Conservation (phyloP, 495 filamentous ascomycete genomes). For the Letharia lupina region DNA sequence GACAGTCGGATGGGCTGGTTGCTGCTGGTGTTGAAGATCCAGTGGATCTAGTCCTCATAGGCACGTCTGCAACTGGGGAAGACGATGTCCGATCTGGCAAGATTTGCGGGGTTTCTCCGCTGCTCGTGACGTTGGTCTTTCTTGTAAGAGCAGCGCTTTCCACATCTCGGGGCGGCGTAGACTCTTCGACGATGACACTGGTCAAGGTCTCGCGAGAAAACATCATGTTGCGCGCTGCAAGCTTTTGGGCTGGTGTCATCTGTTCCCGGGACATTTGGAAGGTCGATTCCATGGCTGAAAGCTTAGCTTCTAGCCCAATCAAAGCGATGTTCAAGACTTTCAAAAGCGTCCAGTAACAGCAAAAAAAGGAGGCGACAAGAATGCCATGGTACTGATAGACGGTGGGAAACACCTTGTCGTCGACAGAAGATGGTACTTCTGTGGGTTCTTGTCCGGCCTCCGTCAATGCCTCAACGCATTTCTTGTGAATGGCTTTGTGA, state of each 20-base stretch:
- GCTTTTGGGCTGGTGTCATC: not conserved
- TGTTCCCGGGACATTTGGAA: not conserved
- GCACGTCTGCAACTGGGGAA: not conserved
- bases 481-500: conserved; percentile 5
- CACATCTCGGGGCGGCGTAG: not conserved
- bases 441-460: not conserved
- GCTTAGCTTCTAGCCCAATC: conserved; percentile 18
- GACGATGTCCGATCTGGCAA: not conserved
- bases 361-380: conserved; percentile 4
- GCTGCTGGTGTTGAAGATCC: not conserved
- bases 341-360: conserved; percentile 10
- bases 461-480: conserved; percentile 1
- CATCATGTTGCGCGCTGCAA: not conserved
- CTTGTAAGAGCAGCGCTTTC: not conserved
- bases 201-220: not conserved
- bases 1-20: conserved; percentile 1
- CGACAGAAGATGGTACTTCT: not conserved
- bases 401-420: conserved; percentile 10
- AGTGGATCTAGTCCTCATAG: not conserved
- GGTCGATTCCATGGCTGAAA: not conserved
- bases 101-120: not conserved
- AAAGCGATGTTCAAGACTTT: conserved; percentile 13
- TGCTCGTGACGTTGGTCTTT: not conserved
- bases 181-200: not conserved
- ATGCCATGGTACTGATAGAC: conserved; percentile 11